Base-by-base conservation (phyloP, 2,329 filamentous ascomycete genomes). In the Colletotrichum magnum region DNA sequence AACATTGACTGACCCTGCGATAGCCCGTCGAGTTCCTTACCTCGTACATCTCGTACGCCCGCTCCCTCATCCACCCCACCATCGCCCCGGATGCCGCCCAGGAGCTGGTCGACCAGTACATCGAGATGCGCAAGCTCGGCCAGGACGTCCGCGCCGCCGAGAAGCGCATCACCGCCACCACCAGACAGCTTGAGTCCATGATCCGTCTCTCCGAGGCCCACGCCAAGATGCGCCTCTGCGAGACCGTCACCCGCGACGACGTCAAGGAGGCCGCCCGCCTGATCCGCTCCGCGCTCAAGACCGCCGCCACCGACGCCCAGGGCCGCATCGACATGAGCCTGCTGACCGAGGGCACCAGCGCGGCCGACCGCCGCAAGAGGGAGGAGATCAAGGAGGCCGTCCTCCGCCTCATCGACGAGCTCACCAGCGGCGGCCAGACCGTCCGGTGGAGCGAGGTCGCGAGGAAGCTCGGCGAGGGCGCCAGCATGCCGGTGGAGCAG, bases 241-340 rank as follows among this genome's bases (percentile, higher is more conserved):
- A 85, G 3, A 88, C 86, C 15, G 96, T 99, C 50, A 94, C 93
- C 0, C 89, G 88, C 32, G 88, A 88, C 57, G 97, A 99, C 76
- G 97, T 99, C 6, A 84, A 90, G 58, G 96, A 99, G 83, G 95
- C 96, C 0, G 94, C 97, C 54, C 92, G 96, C 12, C 86, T 99
- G 50, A 99, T 99, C 81, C 94, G 95, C 77, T 93, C 91, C 1
- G 96, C 97, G 1, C 89, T 99, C 77, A 98, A 98, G 86, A 97
- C 97, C 72, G 94, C 95, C 0, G 96, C 96, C n/a, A 99, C 97
- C 0, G 97, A 99, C 78, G 85, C 94, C 0, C 88, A 97, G 74
- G 96, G 96, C 64, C 87, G 97, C 66, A 98, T 99, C 76, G 96
- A 99, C 78, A 98, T 99, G 96, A 93, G 93, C 64, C 85, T 99